Evolutionary conservation across 2,329 filamentous ascomycete species (phyloP).

Genomic region (Sarocladium brachiariae): DNA sequence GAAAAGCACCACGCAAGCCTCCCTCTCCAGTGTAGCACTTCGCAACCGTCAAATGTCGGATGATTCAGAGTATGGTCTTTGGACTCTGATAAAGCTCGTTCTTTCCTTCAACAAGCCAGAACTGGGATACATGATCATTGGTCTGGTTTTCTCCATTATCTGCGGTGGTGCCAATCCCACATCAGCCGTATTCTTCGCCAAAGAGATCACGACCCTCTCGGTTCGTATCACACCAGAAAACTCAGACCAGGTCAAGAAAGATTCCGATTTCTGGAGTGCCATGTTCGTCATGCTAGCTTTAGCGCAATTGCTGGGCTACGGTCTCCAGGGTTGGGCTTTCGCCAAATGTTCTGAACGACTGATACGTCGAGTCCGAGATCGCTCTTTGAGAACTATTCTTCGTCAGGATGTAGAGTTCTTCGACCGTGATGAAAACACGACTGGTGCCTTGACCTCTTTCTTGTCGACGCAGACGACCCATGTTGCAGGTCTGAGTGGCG

Average conservation of each 20-base stretch:
- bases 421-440: constrained; percentile 80
- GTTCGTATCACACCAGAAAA: constrained; percentile 36
- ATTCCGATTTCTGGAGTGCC: constrained; percentile 77
- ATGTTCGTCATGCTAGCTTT: constrained; percentile 86
- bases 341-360: constrained; percentile 82
- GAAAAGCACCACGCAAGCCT: constrained; percentile 42
- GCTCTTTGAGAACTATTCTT: constrained; percentile 78
- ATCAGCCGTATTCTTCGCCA: constrained; percentile 76
- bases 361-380: constrained; percentile 74
- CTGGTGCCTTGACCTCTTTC: constrained; percentile 82
- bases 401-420: constrained; percentile 93
- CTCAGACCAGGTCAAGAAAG: constrained; percentile 52
- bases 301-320: constrained; percentile 63
- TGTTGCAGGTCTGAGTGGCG: constrained; percentile 79
- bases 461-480: constrained; percentile 85
- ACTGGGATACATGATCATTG: constrained; percentile 63
- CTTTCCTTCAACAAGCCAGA: constrained; percentile 72
- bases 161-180: constrained; percentile 74
- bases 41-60: constrained; percentile 35
- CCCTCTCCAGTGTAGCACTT: constrained; percentile 64
- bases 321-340: constrained; percentile 65
- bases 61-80: constrained; percentile 58
- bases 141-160: constrained; percentile 66
- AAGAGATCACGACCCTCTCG: constrained; percentile 70
- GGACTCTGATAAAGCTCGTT: constrained; percentile 72